Percentiles rank a stretch among this genome's conserved stretches.
phyloP scores from a whole-genome alignment of 352 stramenopile genomes.

The Aphanomyces stellatus region DNA sequence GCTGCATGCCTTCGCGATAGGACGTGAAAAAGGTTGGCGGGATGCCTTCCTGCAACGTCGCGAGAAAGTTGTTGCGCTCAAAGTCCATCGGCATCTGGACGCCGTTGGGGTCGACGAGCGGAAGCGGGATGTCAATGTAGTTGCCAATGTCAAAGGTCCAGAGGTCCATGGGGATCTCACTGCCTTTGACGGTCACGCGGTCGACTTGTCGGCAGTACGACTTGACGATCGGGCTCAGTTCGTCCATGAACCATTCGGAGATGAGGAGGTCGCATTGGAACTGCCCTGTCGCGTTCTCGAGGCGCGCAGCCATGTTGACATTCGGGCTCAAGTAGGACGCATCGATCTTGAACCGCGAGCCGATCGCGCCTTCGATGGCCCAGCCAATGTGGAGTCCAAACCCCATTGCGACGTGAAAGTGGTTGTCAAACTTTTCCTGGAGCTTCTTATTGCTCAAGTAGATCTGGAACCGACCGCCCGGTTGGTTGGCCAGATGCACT shows the following conservation, averaged over 20 bases:
- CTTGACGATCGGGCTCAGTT: conserved; percentile 82
- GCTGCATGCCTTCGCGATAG: conserved; percentile 88
- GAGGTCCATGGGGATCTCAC: conserved; percentile 89
- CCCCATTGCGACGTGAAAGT: conserved; percentile 90
- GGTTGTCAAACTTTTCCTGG: conserved; percentile 66
- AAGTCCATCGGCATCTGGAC: conserved; percentile 83
- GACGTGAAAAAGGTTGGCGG: conserved; percentile 81
- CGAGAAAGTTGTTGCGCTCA: conserved; percentile 55
- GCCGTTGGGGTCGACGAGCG: conserved; percentile 43
- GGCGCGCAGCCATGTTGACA: conserved; percentile 95
- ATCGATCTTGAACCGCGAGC: conserved; percentile 97
- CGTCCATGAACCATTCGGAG: conserved; percentile 92
- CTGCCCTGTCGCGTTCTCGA: conserved; percentile 94
- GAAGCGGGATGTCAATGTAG: conserved; percentile 51
- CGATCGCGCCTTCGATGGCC: conserved; percentile 98
- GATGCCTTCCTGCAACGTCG: conserved; percentile 67
- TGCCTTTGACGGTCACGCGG: conserved; percentile 95
- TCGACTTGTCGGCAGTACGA: conserved; percentile 91
- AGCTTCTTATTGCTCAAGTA: conserved; percentile 82
- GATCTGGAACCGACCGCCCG: conserved; percentile 59
- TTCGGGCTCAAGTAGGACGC: conserved; percentile 96
- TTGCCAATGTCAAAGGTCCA: conserved; percentile 91
- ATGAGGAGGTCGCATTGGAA: conserved; percentile 94
- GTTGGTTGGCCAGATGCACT: conserved; percentile 88
- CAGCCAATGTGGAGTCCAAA: conserved; percentile 98